These are phyloP conservation scores for Syzygium grande DNA, from an alignment of 345 rosid genomes.

Conservation along the genomic window DNA sequence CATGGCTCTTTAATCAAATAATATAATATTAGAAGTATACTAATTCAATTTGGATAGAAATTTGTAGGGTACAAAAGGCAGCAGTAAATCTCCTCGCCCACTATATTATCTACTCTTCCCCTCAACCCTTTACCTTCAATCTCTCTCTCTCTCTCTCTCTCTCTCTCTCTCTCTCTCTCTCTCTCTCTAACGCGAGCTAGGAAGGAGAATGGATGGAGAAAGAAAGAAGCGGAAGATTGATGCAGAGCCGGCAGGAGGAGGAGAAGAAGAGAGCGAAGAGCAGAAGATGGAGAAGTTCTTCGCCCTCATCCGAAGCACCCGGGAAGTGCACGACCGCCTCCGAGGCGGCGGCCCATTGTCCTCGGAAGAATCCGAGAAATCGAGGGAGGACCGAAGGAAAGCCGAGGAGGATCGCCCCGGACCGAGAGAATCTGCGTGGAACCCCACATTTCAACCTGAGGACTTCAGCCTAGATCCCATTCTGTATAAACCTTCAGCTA, in stretches of 20 bases:
- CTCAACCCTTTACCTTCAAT: background rate
- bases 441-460: slow-evolving; percentile 37
- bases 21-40: background rate
- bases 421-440: slow-evolving; percentile 10
- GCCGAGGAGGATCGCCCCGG: background rate
- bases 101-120: background rate
- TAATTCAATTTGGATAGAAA: background rate
- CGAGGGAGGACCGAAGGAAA: background rate
- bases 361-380: background rate
- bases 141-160: background rate
- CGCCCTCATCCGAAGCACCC: slow-evolving; percentile 39
- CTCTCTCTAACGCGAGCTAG: background rate
- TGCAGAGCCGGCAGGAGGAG: background rate
- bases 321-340: slow-evolving; percentile 24
- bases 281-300: slow-evolving; percentile 50
- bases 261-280: slow-evolving; percentile 23
- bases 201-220: slow-evolving; percentile 20
- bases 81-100: background rate
- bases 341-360: background rate
- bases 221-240: background rate
- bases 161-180: background rate
- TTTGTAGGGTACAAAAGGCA: background rate
- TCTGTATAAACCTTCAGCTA: background rate
- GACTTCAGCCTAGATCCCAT: slow-evolving; percentile 24
- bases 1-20: background rate